A percentile compares a stretch with the other conserved stretches of the same genome.
These are phyloP conservation scores for Tagetes erecta DNA, from an alignment of 129 eudicot species.

Conservation along the genomic window DNA sequence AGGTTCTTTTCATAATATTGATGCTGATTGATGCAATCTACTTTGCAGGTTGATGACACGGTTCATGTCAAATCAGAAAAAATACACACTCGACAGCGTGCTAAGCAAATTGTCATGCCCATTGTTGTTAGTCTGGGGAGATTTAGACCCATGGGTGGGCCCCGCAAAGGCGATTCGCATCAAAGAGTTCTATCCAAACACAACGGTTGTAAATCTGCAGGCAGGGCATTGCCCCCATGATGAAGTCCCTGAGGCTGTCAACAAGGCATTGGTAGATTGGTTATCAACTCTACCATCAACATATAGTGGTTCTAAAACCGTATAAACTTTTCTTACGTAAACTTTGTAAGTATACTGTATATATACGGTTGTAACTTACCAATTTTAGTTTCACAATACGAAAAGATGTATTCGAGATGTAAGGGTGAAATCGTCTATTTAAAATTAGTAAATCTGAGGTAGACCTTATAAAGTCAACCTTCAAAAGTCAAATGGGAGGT, in stretches of 20 bases:
- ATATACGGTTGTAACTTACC: slow-evolving; percentile 3
- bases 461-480: no score
- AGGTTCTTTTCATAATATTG: neutral
- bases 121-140: slow-evolving; percentile 90
- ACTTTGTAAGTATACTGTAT: slow-evolving; percentile 27
- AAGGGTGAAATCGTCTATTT: neutral
- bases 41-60: slow-evolving; percentile 70
- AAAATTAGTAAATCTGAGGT: neutral
- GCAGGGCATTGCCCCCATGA: slow-evolving; percentile 99
- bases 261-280: slow-evolving; percentile 85
- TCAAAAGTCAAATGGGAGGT: no score
- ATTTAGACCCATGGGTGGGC: slow-evolving; percentile 98
- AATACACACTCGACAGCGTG: slow-evolving; percentile 90
- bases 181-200: slow-evolving; percentile 81
- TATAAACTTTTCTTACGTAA: slow-evolving; percentile 27
- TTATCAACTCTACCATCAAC: slow-evolving; percentile 54
- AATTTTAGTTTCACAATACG: neutral
- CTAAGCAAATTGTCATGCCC: slow-evolving; percentile 87
- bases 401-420: neutral
- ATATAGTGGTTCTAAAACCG: slow-evolving; percentile 31
- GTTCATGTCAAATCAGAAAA: slow-evolving; percentile 79
- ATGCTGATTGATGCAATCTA: neutral
- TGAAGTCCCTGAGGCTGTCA: slow-evolving; percentile 91
- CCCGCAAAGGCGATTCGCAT: slow-evolving; percentile 79
- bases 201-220: slow-evolving; percentile 71